Evolutionary conservation across 305 asterid genomes (phyloP), one percentile per base, ranked within the genome.

Genomic region (Striga hermonthica): DNA sequence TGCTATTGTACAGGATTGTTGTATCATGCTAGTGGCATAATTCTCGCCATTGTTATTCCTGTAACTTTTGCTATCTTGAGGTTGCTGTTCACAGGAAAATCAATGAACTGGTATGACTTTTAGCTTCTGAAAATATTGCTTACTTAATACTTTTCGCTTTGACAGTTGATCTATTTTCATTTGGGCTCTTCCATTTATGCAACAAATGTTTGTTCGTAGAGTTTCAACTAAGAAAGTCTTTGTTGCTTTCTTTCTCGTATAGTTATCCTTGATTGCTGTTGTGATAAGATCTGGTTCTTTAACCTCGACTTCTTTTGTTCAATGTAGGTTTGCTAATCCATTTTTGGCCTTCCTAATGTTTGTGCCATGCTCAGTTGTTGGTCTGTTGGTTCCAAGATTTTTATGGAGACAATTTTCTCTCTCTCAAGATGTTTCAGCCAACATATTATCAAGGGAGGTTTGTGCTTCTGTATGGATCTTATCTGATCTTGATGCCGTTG

Each of bases 311-410:
- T 66, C 15, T 62, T 48, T 60, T 65, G n/a, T 60, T 53, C 54
- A 15, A 64, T 77, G 77, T 74, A 93, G 99, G 99, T 93, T 82
- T 76, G 87, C 91, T 38, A 84, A 81, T 78, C 89, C 95, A 48
- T 81, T 63, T 71, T 78, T 85, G 86, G 99, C 97, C 48, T 94
- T 83, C 69, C 66, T 86, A 65, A 88, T 90, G 97, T 94, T 85
- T 74, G 77, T 90, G 67, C 99, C 99, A 44, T 81, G 95, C 82
- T 94, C 97, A 72, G 77, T 90, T 69, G 83, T 73, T 77, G 99
- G 99, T 64, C 75, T 90, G 72, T 78, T 94, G 80, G 72, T 80
- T 68, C 99, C 99, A 52, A 84, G 87, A 77, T 44, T 83, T 75
- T 57, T 80, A 68, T 82, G 86, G 86, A 81, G 84, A 71, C 78